Percentiles rank a stretch among this genome's conserved stretches.
Conservation (phyloP, 2,329 filamentous ascomycete species). For the Penicillium sp. region DNA sequence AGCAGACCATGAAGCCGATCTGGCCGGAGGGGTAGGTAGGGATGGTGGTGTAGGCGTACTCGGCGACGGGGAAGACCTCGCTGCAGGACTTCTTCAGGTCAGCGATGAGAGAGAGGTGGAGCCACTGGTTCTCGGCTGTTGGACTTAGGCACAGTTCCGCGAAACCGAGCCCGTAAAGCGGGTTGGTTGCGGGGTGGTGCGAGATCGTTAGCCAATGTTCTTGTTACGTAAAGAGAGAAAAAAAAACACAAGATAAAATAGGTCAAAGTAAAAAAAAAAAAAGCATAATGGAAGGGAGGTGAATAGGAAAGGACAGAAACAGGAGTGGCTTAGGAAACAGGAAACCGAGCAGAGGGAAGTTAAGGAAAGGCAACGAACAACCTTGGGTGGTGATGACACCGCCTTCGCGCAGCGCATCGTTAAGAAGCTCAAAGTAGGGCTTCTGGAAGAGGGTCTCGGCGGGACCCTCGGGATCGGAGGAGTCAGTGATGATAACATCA, state of each 20-base stretch:
- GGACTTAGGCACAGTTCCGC: constrained; percentile 29
- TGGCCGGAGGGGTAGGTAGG: constrained; percentile 98
- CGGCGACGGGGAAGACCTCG: constrained; percentile 94
- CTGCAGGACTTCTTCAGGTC: constrained; percentile 96
- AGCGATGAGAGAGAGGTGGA: constrained; percentile 90
- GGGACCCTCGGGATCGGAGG: constrained; percentile 93
- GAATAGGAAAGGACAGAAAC: constrained; percentile 1
- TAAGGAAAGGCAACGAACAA: constrained; percentile 85
- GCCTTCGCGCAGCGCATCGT: constrained; percentile 86
- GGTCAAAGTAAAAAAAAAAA: constrained; percentile 1
- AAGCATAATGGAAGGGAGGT: constrained; percentile 1
- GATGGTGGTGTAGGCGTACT: constrained; percentile 98
- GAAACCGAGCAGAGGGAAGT: constrained; percentile 5
- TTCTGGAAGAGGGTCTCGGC: constrained; percentile 98
- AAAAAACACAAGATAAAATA: neutral
- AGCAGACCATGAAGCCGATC: constrained; percentile 99
- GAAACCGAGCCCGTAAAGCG: constrained; percentile 33
- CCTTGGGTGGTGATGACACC: constrained; percentile 99
- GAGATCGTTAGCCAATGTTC: constrained; percentile 26
- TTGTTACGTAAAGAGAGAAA: constrained; percentile 1
- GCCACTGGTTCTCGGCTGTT: constrained; percentile 97
- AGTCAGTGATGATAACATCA: constrained; percentile 99
- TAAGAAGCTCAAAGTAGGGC: constrained; percentile 94
- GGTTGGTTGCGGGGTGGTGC: constrained; percentile 34
- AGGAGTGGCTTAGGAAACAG: constrained; percentile 2